Percentiles rank a stretch among this genome's conserved stretches.
Conservation (phyloP, 2,329 filamentous ascomycete species). For the Diplodia corticola region DNA sequence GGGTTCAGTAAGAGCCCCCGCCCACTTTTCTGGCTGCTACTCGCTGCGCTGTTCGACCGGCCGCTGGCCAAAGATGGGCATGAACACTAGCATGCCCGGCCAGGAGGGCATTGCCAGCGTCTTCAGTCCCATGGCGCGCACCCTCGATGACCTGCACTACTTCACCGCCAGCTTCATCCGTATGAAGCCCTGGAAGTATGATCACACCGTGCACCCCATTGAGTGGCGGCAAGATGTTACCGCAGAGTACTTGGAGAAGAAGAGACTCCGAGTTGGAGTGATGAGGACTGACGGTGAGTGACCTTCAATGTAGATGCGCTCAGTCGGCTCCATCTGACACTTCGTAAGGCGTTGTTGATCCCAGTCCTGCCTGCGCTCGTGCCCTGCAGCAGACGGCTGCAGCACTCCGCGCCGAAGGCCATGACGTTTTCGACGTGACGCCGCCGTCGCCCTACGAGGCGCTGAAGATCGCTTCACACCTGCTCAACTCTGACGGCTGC, state of each 20-base stretch:
- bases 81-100: constrained; percentile 85
- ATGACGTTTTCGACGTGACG: constrained; percentile 67
- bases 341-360: constrained; percentile 67
- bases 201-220: constrained; percentile 82
- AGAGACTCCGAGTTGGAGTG: constrained; percentile 70
- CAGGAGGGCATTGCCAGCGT: constrained; percentile 88
- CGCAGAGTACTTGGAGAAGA: constrained; percentile 60
- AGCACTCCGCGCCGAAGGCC: constrained; percentile 70
- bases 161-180: constrained; percentile 76
- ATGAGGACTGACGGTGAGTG: constrained; percentile 67
- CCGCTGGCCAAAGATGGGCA: constrained; percentile 82
- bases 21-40: constrained; percentile 89
- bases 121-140: constrained; percentile 90
- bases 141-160: constrained; percentile 77
- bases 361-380: constrained; percentile 78
- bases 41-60: constrained; percentile 84
- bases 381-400: constrained; percentile 70
- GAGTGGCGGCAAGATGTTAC: constrained; percentile 68
- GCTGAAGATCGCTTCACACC: constrained; percentile 72
- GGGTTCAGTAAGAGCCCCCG: constrained; percentile 81
- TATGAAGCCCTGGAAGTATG: constrained; percentile 88
- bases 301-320: neutral
- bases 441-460: constrained; percentile 67
- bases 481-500: constrained; percentile 84
- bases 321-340: constrained; percentile 27